Base-by-base conservation (phyloP, 352 stramenopile genomes). In the Thalassiosira delicatula region DNA sequence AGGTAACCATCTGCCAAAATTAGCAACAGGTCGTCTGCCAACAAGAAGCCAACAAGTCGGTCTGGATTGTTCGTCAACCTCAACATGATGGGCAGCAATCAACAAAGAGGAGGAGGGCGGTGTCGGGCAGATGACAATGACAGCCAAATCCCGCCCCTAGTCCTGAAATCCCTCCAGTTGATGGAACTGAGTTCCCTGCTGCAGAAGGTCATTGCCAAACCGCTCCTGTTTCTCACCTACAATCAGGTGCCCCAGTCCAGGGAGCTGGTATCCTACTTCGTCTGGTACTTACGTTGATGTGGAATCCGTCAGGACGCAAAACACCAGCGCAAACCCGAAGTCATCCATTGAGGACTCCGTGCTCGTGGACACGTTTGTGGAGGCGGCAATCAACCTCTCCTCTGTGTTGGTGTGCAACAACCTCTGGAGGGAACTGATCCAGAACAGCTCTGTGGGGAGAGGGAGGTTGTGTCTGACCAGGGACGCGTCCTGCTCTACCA, bases 141-240 rank as follows among this genome's bases (percentile, higher is more conserved):
- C n/a, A n/a, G n/a, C 29, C 44, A 46, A 25, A 93, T 87, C 30
- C 68, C 93, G 44, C 76, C 85, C 11, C 66, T 94, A 19, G 79
- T 94, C 12, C 70, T 94, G 17, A 77, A 81, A 17, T 92, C 88
- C 11, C 84, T 94, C 32, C 76, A 89, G 49, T 91, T 83, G 0
- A 91, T 83, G 3, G 88, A 81, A 11, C 46, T 94, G 17, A 88
- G 85, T 61, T 79, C 84, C 25, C 83, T 86, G 42, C 69, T 94
- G 25, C 79, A 84, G 29, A 92, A 91, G 65, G 79, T 93, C 17
- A 93, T 94, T 73, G 88, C 88, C 14, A 93, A 93, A 59, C 72
- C 93, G 9, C 53, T 94, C 14, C 90, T 88, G 8, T 94, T 93
- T 63, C 63, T 94, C 3, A 94, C 90, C 2, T 94, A 94, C 68